phyloP scores from a whole-genome alignment of 2,329 filamentous ascomycete genomes.

The Cladophialophora immunda region DNA sequence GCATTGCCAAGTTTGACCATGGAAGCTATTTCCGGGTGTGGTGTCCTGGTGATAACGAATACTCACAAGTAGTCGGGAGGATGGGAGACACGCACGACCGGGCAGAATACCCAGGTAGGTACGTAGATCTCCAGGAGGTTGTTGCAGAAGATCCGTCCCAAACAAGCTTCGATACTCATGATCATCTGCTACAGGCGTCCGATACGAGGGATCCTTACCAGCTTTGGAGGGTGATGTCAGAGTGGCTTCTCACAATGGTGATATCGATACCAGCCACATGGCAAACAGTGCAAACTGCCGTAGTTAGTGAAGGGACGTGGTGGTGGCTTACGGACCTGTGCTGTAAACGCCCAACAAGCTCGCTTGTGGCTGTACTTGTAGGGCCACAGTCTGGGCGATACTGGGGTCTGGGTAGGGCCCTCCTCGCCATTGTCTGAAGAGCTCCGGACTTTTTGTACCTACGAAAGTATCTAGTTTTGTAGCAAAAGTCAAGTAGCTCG shows the following conservation, averaged over 20 bases:
- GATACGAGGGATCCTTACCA: not conserved
- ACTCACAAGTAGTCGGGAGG: no score
- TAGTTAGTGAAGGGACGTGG: not conserved
- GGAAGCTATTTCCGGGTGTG: slow-evolving; percentile 6
- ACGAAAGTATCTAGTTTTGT: not conserved
- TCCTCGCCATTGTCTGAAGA: no score
- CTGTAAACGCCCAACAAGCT: not conserved
- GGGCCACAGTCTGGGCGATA: not conserved
- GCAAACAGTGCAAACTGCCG: not conserved
- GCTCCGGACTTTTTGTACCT: not conserved
- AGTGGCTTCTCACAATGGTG: not conserved
- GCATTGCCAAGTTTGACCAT: not conserved
- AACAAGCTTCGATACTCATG: not conserved
- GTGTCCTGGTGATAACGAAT: no score
- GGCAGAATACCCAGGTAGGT: not conserved
- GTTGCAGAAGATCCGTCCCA: not conserved
- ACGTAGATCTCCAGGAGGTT: not conserved
- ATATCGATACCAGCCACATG: not conserved
- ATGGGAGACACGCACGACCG: not conserved
- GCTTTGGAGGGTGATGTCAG: not conserved
- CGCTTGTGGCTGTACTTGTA: not conserved
- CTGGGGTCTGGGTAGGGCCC: not conserved
- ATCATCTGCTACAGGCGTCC: not conserved
- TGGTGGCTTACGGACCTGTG: not conserved
- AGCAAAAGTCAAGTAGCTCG: not conserved